phyloP scores from a whole-genome alignment of 257 asterid genomes.

The Solanum sitiens region DNA sequence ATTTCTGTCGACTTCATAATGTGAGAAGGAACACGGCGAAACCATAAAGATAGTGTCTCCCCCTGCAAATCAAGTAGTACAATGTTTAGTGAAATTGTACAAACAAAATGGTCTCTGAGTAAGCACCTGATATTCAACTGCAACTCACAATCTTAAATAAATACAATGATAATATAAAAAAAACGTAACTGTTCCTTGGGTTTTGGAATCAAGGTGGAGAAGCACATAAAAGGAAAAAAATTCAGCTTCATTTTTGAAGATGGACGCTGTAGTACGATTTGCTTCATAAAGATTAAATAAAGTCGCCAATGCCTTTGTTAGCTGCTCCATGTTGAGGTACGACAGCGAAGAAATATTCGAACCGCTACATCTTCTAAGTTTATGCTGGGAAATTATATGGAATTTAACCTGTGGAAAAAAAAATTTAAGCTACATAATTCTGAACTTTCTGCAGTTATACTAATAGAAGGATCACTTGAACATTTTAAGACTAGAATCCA shows the following conservation, averaged over 20 bases:
- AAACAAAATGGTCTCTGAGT: neutral
- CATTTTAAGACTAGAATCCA: neutral
- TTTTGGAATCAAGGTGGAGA: slow-evolving; percentile 64
- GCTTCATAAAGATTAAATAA: slow-evolving; percentile 55
- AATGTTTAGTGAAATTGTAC: neutral
- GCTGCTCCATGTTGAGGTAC: slow-evolving; percentile 89
- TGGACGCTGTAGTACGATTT: slow-evolving; percentile 35
- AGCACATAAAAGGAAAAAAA: slow-evolving; percentile 66
- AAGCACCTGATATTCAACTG: neutral
- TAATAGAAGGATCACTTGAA: neutral
- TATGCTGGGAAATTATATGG: slow-evolving; percentile 72
- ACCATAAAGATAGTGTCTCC: slow-evolving; percentile 73
- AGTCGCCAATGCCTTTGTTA: slow-evolving; percentile 55
- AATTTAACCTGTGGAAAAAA: slow-evolving; percentile 59
- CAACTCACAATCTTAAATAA: neutral
- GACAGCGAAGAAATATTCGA: slow-evolving; percentile 41
- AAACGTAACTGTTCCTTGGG: slow-evolving; percentile 30
- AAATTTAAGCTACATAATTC: neutral
- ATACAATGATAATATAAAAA: neutral
- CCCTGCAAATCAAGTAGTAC: slow-evolving; percentile 31
- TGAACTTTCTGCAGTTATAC: neutral
- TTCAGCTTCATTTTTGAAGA: slow-evolving; percentile 58
- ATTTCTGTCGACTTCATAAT: slow-evolving; percentile 62
- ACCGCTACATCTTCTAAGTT: slow-evolving; percentile 36
- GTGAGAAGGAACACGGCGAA: slow-evolving; percentile 43